phyloP scores from a whole-genome alignment of 176 grass and related monocot genomes.

The Triticum turgidum region DNA sequence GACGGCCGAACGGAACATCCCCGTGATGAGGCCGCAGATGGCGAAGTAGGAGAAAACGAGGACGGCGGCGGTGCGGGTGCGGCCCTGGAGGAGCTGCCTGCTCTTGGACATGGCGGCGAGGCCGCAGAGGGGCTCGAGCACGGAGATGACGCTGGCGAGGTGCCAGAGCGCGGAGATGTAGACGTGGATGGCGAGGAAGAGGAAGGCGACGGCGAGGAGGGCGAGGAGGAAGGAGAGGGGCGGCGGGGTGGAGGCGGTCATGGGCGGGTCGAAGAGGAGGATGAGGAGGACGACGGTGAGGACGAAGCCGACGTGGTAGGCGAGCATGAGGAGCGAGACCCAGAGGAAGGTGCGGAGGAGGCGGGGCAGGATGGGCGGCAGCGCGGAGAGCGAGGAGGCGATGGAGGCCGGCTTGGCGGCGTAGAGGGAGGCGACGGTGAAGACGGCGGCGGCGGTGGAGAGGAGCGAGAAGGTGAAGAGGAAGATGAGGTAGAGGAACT shows the following conservation, averaged over 20 bases:
- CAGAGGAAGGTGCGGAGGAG: constrained; percentile 89
- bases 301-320: constrained; percentile 63
- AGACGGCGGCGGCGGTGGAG: constrained; percentile 89
- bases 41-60: constrained; percentile 75
- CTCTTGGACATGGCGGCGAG: constrained; percentile 91
- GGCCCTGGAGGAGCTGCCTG: constrained; percentile 64
- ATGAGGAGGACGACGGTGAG: constrained; percentile 51
- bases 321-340: constrained; percentile 76
- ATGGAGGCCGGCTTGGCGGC: constrained; percentile 75
- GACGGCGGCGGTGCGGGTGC: constrained; percentile 45
- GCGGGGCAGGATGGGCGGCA: constrained; percentile 68
- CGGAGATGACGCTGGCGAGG: constrained; percentile 92
- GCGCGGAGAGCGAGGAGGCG: constrained; percentile 56
- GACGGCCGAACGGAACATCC: constrained; percentile 72
- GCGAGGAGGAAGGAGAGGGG: constrained; percentile 34
- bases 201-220: constrained; percentile 35
- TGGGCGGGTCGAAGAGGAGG: constrained; percentile 19
- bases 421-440: constrained; percentile 96
- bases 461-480: constrained; percentile 98
- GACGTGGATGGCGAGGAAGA: constrained; percentile 82
- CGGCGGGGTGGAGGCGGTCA: constrained; percentile 2
- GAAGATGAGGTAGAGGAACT: constrained; percentile 82
- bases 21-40: constrained; percentile 53
- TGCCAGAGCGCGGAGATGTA: constrained; percentile 97
- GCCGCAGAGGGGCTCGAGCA: constrained; percentile 86